Evolutionary conservation across 2,329 filamentous ascomycete genomes (phyloP), one percentile per base, ranked within the genome.

Genomic region (Xylaria sp.): DNA sequence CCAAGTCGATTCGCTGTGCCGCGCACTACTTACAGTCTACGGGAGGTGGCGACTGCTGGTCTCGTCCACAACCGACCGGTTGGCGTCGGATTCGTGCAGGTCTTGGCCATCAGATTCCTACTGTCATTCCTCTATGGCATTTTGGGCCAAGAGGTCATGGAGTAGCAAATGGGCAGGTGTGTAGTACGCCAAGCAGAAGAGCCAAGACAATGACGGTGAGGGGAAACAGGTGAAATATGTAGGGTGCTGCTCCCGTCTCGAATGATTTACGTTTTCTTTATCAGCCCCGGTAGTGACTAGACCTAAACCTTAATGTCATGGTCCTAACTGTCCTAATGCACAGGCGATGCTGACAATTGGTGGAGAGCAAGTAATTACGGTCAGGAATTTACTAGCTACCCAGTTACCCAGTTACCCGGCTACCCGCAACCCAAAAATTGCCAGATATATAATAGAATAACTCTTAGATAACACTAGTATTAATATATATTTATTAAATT

Each of bases 161-260:
- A 48, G 20, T 15, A 48, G 11, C 48, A 7, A 49, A 38, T 38
- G 28, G 62, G 48, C 57, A 49, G 57, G 23, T 61, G 56, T 36
- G 38, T 17, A 42, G 33, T 33, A 61, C n/a, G 58, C 65, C 65
- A 63, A 66, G 63, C n/a, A 17, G 28, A 48, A 26, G 46, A 17
- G 44, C 44, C 49, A 53, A 53, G 49, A 53, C 13, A 33, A 53
- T 20, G 58, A 28, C 23, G 13, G 48, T 57, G 64, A 62, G 58
- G 57, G 58, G 49, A 33, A 48, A 4, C 17, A 28, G 46, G 31
- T 38, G 17, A 33, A 33, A 26, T 46, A 40, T 20, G 56, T 33
- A 53, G n/a, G 46, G 46, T 15, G 6, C 20, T 23, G 4, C 23
- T 49, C 5, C 46, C 11, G 13, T 49, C 46, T 49, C 23, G 7